Conservation (phyloP, 2,329 filamentous ascomycete genomes). For the Venturia pyrina region DNA sequence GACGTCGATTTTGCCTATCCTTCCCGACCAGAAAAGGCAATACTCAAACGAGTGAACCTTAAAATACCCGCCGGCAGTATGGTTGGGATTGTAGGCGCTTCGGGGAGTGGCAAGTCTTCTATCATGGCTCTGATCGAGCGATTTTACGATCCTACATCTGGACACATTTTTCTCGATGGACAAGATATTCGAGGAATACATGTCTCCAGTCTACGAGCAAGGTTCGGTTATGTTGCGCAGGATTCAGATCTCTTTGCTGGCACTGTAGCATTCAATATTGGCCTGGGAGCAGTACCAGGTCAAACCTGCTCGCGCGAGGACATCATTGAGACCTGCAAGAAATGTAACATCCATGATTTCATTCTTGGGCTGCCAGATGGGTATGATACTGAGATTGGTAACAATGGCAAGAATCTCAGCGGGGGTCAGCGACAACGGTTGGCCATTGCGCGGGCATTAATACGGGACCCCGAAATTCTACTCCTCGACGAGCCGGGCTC, state of each 20-base stretch:
- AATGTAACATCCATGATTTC: slow-evolving; percentile 34
- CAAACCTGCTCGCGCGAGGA: slow-evolving; percentile 20
- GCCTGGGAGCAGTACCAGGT: slow-evolving; percentile 28
- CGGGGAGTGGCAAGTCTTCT: slow-evolving; percentile 33
- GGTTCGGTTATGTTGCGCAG: slow-evolving; percentile 35
- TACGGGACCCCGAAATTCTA: slow-evolving; percentile 36
- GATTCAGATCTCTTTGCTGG: slow-evolving; percentile 37
- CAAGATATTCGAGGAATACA: slow-evolving; percentile 26
- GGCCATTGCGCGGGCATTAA: slow-evolving; percentile 35
- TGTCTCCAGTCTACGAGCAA: slow-evolving; percentile 45
- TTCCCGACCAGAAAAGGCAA: slow-evolving; percentile 28
- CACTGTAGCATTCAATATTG: slow-evolving; percentile 34
- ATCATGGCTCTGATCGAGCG: slow-evolving; percentile 28
- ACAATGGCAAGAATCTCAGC: slow-evolving; percentile 32
- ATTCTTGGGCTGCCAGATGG: slow-evolving; percentile 36
- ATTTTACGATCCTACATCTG: slow-evolving; percentile 29
- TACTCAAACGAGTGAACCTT: slow-evolving; percentile 29
- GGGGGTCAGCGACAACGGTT: slow-evolving; percentile 38
- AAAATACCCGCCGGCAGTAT: slow-evolving; percentile 27
- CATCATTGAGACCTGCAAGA: slow-evolving; percentile 37
- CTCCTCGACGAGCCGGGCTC: slow-evolving; percentile 38
- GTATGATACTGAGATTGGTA: slow-evolving; percentile 36
- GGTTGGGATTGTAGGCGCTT: slow-evolving; percentile 34
- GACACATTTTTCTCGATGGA: slow-evolving; percentile 27
- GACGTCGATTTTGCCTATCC: slow-evolving; percentile 33